Base-by-base conservation (phyloP, 306 rosid genomes). In the Cucurbita pepo region DNA sequence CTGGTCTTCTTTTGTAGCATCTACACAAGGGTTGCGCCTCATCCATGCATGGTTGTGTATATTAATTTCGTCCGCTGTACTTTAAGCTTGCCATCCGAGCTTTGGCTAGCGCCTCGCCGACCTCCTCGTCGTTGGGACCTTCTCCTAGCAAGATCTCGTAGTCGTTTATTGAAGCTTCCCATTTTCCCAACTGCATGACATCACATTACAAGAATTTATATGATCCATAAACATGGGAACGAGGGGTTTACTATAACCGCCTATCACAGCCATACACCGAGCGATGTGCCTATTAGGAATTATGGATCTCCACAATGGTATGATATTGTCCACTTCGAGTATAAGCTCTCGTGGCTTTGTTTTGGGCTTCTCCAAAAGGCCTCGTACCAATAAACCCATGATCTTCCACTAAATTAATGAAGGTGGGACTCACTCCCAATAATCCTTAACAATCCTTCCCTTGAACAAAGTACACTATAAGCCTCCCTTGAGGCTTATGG, bases 161-260 rank as follows among this genome's bases (percentile, higher is more conserved):
- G 81, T 93, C 98, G 75, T 76, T 77, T 56, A 87, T 65, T 21
- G 97, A 83, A 73, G 91, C 85, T 77, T 87, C 88, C 97, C 91
- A 93, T 77, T 78, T 88, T 80, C 64, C 82, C 87, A 93, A 78
- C 98, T 93, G 75, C 55, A 70, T 10, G 72, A 53, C 34, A 71
- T 30, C 69, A 25, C 75, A 64, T 59, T 15, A 67, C 53, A 62
- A 48, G 34, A 18, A 47, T 47, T 36, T 10, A 22, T 8, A 57
- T 19, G 56, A 10, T 5, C 2, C n/a, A 41, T 7, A 38, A 21
- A 47, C 3, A 50, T 50, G 54, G 54, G 3, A 50, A 5, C 14
- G 54, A 45, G 54, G 53, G 6, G 54, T 50, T 50, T 50, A 5
- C 14, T 50, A 25, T 25, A 25, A 25, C 1, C 2, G 34, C 34